Base-by-base conservation (phyloP, 176 grass and related monocot genomes). In the Triticum urartu region DNA sequence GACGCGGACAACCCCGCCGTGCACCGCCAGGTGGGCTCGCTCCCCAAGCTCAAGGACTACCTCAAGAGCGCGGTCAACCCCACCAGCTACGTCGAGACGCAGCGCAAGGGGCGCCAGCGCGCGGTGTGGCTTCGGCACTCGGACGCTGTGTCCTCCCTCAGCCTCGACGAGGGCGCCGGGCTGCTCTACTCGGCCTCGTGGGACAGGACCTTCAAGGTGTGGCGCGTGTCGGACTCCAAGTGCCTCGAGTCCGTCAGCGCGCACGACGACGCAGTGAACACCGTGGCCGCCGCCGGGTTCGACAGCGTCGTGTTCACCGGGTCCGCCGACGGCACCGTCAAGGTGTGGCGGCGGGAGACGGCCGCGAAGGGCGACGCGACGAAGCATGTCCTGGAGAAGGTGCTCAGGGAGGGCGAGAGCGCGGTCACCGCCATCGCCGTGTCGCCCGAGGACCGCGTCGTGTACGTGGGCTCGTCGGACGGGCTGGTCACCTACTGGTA, bases 241-340 rank as follows among this genome's bases (percentile, higher is more conserved):
- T 77, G 48, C 74, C 74, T 77, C 47, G 74, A 77, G 47, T 77
- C 74, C 1, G 47, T 77, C 15, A 48, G 4, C 26, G 74, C 74
- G 15, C 74, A 77, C 47, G 28, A 77, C 26, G 74, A 77, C 74
- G 47, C 74, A 26, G 28, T 77, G 0, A 77, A 77, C 47, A 77
- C 74, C 26, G 47, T 77, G 3, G 74, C 74, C 15, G 26, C 74
- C 1, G 74, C 74, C 9, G 74, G 79, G 1, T 95, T 93, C 81
- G 89, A 94, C 18, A 80, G 72, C 15, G 36, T 92, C 1, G 65
- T 98, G 0, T 83, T 98, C 88, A 95, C 92, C 2, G 97, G 94
- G 3, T 95, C 97, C 13, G 94, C 97, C 2, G 93, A 98, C 83
- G 94, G 97, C 10, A 91, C 87, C 0, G 82, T 94, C 50, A 98